Percentiles rank a stretch among this genome's conserved stretches.
Evolutionary conservation across 805 yeast species (phyloP).

Genomic region (Metschnikowia chrysomelidarum): DNA sequence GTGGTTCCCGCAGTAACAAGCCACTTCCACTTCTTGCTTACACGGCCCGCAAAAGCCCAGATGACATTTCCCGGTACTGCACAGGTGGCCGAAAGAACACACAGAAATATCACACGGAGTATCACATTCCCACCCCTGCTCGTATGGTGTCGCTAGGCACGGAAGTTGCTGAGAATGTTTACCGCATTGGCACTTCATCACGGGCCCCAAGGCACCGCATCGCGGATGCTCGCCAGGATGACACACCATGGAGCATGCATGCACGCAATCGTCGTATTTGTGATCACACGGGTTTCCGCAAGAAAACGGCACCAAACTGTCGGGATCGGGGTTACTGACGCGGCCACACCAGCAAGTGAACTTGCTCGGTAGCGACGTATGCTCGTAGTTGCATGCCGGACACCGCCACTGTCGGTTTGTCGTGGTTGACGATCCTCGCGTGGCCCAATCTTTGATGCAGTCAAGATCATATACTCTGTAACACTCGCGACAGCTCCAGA

Average conservation of each 20-base stretch:
- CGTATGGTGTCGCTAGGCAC: conserved; percentile 70
- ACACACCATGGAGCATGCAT: conserved; percentile 70
- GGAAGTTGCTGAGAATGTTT: conserved; percentile 60
- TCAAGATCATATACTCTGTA: conserved; percentile 80
- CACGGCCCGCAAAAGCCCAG: conserved; percentile 83
- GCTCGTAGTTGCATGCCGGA: conserved; percentile 69
- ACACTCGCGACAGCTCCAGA: conserved; percentile 82
- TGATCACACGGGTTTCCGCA: conserved; percentile 82
- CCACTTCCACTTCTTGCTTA: conserved; percentile 42
- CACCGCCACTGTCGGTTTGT: conserved; percentile 72
- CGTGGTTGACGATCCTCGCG: conserved; percentile 65
- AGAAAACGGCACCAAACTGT: conserved; percentile 69
- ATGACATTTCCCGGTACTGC: conserved; percentile 61
- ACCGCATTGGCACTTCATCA: conserved; percentile 73
- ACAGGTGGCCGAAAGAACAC: conserved; percentile 67
- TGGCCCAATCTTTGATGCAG: conserved; percentile 87
- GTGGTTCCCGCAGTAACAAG: conserved; percentile 77
- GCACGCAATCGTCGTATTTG: conserved; percentile 58
- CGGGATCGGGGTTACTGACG: conserved; percentile 59
- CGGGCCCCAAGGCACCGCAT: conserved; percentile 79
- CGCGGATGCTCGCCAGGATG: conserved; percentile 88
- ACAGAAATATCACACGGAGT: conserved; percentile 56
- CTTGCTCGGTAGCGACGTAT: conserved; percentile 48
- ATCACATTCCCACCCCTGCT: conserved; percentile 66
- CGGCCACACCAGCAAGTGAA: conserved; percentile 91